Evolutionary conservation across 345 rosid species (phyloP), one percentile per base, ranked within the genome.

Genomic region (Adansonia digitata): DNA sequence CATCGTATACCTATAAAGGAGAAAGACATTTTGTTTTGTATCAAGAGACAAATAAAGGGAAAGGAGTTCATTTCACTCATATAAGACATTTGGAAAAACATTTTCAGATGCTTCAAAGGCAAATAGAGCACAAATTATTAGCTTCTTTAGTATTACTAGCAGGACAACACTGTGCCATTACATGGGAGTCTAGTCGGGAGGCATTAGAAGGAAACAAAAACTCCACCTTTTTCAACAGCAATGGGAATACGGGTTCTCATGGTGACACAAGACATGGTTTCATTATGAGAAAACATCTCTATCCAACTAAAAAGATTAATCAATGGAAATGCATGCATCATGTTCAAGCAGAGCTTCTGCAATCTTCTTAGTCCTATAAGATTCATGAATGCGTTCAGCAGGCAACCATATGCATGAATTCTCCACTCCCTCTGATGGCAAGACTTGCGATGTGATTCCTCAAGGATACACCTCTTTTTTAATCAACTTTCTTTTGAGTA

Each of bases 1-100:
- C 91, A 71, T 94, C 94, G 75, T 94, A 92, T 3, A 94, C 94
- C 98, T 92, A 83, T 35, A 7, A 76, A 13, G 64, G n/a, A 64
- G 62, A 43, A 62, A 26, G 39, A 61, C 15, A 2, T 7, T 29
- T 15, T 51, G 56, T 52, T 22, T 26, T 46, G 43, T 11, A 40
- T 66, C 62, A 40, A 22, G 72, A 20, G 13, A 46, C 6, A 29
- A 31, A 57, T 34, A 3, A 13, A 37, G 18, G 27, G 63, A 71
- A 49, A 5, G 10, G 10, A 53, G 49, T 4, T 73, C 27, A 18
- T 73, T 43, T 29, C n/a, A 56, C 43, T 27, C 1, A n/a, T 18
- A 29, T 10, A 42, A 55, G 49, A 42, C 11, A 37, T 56, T 26
- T 17, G 39, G 40, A 39, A 73, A 26, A 29, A 18, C 40, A 18